phyloP scores from a whole-genome alignment of 2,329 filamentous ascomycete species.

The Pestalotiopsis sp. region DNA sequence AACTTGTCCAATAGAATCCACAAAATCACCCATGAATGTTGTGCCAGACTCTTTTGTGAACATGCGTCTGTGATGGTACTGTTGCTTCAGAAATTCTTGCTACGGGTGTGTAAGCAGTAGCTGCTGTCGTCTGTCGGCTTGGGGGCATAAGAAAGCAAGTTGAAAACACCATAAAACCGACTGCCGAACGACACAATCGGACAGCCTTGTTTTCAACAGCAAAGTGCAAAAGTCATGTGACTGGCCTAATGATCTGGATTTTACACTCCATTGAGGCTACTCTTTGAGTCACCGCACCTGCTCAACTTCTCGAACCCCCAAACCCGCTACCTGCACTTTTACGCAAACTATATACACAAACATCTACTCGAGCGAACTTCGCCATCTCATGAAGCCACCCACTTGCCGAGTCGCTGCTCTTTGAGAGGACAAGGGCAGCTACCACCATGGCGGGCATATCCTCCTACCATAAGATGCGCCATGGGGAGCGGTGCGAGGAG shows the following conservation, averaged over 20 bases:
- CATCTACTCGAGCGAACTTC: not conserved
- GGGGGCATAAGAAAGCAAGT: not conserved
- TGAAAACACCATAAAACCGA: not conserved
- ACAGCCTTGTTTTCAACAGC: not conserved
- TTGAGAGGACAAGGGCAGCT: not conserved
- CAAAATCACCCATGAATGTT: slow-evolving; percentile 14
- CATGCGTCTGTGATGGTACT: not conserved
- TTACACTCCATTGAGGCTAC: not conserved
- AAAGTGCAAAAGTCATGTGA: not conserved
- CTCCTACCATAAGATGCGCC: slow-evolving; percentile 53
- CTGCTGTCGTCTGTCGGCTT: not conserved
- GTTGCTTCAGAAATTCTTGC: not conserved
- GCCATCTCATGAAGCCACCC: not conserved
- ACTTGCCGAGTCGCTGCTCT: not conserved
- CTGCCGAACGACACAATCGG: not conserved
- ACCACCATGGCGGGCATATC: slow-evolving; percentile 39
- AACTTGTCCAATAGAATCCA: slow-evolving; percentile 39
- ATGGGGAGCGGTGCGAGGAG: slow-evolving; percentile 57
- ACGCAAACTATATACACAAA: not conserved
- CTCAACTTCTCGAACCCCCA: not conserved
- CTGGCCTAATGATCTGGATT: not conserved
- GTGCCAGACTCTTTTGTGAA: not conserved
- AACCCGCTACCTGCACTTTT: not conserved
- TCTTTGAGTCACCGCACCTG: not conserved
- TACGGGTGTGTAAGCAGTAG: not conserved